Base-by-base conservation (phyloP, 1,284 basidiomycete genomes). In the Tremellales sp. region DNA sequence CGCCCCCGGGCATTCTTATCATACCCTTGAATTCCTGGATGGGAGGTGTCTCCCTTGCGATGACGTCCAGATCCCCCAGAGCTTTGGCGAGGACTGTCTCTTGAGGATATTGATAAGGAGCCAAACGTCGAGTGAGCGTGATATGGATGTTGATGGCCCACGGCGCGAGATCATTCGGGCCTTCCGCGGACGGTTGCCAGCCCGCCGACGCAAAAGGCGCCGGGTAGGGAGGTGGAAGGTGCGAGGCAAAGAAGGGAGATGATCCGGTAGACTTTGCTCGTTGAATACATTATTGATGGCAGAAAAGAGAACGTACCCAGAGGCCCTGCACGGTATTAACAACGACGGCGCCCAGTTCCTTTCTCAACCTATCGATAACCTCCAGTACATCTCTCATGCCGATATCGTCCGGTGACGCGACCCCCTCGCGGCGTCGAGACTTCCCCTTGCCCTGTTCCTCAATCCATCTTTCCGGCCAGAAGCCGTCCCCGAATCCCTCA, bases 401-500 rank as follows among this genome's bases (percentile, higher is more conserved):
- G 6, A 64, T 50, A 37, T 65, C 61, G 5, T 64, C 61, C 8
- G 49, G 26, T 2, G 36, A 42, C 16, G 47, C 33, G n/a, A 57
- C 43, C 12, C 56, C 56, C 7, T 45, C 40, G 6, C 19, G 37
- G 3, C 5, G 10, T 40, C 37, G 27, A 13, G n/a, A 19, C 19
- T 25, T 13, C 40, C 13, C 29, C 19, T 35, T 34, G 6, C 44
- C 32, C 19, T 61, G 52, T 48, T 72, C 70, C 4, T 62, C 60
- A 0, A 51, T 47, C 63, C 64, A 68, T 31, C 66, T 40, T 18
- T 67, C 54, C 0, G 64, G 60, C 60, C 68, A 72, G 48, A 59
- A 69, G 1, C 58, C 58, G 42, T 70, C 66, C 4, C 50, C 58
- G 26, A 73, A 59, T 3, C 70, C 71, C 43, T 73, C 71, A 21